phyloP scores from a whole-genome alignment of 805 yeast species.

The Saturnispora diversa region DNA sequence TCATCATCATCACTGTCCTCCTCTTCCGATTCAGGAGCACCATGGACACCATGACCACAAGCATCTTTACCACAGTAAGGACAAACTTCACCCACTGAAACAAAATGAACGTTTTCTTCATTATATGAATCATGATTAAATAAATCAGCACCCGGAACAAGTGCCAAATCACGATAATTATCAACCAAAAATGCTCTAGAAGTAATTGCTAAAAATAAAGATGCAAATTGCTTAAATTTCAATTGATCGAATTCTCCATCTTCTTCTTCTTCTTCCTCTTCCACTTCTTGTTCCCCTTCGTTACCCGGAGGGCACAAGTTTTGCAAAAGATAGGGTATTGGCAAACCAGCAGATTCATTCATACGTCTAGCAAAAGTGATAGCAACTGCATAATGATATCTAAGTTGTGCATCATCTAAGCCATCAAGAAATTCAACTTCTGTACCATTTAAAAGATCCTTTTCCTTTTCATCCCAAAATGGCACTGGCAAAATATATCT shows the following conservation, averaged over 20 bases:
- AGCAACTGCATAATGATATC: constrained; percentile 33
- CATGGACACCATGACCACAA: constrained; percentile 28
- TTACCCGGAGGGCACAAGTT: constrained; percentile 7
- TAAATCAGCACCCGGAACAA: constrained; percentile 88
- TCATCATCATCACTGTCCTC: constrained; percentile 22
- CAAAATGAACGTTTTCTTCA: constrained; percentile 61
- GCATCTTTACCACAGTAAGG: constrained; percentile 29
- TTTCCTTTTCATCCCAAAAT: constrained; percentile 51
- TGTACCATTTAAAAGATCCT: constrained; percentile 46
- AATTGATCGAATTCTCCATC: constrained; percentile 12
- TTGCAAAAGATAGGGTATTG: constrained; percentile 27
- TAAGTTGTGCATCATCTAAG: constrained; percentile 40
- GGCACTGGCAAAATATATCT: constrained; percentile 47
- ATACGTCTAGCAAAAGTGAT: constrained; percentile 34
- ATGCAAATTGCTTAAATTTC: constrained; percentile 43
- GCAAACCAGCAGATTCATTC: constrained; percentile 20
- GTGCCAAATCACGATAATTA: constrained; percentile 58
- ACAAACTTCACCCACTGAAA: constrained; percentile 36
- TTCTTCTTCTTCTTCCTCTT: not conserved
- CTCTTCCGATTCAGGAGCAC: constrained; percentile 25
- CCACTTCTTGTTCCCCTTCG: constrained; percentile 1
- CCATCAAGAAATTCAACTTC: constrained; percentile 56
- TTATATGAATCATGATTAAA: constrained; percentile 61
- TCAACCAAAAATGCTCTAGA: constrained; percentile 81
- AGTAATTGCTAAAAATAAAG: constrained; percentile 52